Percentiles rank a stretch among this genome's conserved stretches.
Evolutionary conservation across 345 rosid species (phyloP).

Genomic region (Gossypium rotundifolium): DNA sequence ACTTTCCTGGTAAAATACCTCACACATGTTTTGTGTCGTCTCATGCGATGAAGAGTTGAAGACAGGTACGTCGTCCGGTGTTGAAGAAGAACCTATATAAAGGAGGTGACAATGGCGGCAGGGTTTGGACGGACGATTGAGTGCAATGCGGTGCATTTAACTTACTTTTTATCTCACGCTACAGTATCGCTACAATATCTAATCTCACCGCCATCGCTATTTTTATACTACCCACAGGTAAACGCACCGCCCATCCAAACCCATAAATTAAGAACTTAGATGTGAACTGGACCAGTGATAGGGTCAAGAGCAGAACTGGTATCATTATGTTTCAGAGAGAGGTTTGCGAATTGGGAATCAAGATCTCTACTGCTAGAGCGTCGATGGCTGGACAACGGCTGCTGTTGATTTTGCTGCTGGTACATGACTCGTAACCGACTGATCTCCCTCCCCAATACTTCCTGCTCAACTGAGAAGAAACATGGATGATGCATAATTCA

Average conservation of each 20-base stretch:
- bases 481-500: background rate
- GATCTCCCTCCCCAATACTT: slow-evolving; percentile 89
- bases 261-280: slow-evolving; percentile 35
- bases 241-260: too few relatives aligned
- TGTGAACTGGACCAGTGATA: slow-evolving; percentile 53
- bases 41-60: background rate
- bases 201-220: too few relatives aligned
- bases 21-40: too few relatives aligned
- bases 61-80: background rate
- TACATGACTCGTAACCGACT: slow-evolving; percentile 66
- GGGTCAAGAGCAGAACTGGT: slow-evolving; percentile 50
- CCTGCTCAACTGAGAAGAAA: slow-evolving; percentile 82
- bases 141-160: too few relatives aligned
- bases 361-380: slow-evolving; percentile 73
- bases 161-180: too few relatives aligned
- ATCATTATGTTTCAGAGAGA: slow-evolving; percentile 67
- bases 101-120: slow-evolving; percentile 15
- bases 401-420: slow-evolving; percentile 54
- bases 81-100: background rate
- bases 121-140: too few relatives aligned
- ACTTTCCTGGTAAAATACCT: background rate
- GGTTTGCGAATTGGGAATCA: slow-evolving; percentile 79
- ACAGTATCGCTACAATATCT: too few relatives aligned
- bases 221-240: too few relatives aligned
- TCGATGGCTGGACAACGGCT: slow-evolving; percentile 58